Evolutionary conservation across 768 basidiomycete species (phyloP).

Genomic region (Albatrellus ellisii): DNA sequence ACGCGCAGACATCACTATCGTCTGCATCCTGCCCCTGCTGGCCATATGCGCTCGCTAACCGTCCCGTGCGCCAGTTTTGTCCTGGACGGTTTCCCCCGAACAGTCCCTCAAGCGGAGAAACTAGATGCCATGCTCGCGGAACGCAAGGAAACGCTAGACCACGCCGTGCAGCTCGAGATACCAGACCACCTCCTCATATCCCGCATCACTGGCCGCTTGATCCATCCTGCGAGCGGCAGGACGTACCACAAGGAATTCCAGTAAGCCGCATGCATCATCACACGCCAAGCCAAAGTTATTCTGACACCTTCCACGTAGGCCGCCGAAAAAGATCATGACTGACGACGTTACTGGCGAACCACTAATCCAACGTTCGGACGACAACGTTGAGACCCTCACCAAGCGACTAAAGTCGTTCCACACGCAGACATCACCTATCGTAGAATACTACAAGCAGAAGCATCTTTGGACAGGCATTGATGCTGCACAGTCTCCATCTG

Average conservation of each 20-base stretch:
- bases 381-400: constrained; percentile 89
- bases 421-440: constrained; percentile 87
- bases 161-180: constrained; percentile 85
- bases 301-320: constrained; percentile 34
- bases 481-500: constrained; percentile 82
- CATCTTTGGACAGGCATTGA: constrained; percentile 87
- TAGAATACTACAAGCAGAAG: constrained; percentile 89
- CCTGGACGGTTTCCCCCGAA: constrained; percentile 98
- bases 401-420: constrained; percentile 89
- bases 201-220: constrained; percentile 91
- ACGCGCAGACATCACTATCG: too few species aligned
- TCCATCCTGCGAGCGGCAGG: constrained; percentile 82
- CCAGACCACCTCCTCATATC: constrained; percentile 93
- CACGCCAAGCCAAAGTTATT: not conserved
- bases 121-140: constrained; percentile 79
- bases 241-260: constrained; percentile 93
- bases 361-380: constrained; percentile 93
- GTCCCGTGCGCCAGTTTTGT: constrained; percentile 57
- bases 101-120: constrained; percentile 92
- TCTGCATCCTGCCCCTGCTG: not conserved
- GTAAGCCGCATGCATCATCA: constrained; percentile 33
- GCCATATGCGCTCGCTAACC: not conserved
- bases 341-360: constrained; percentile 96
- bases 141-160: constrained; percentile 82
- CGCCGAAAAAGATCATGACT: constrained; percentile 89